A percentile compares a stretch with the other conserved stretches of the same genome.
Evolutionary conservation across 257 asterid species (phyloP).

Genomic region (Solanum ossicruentum): DNA sequence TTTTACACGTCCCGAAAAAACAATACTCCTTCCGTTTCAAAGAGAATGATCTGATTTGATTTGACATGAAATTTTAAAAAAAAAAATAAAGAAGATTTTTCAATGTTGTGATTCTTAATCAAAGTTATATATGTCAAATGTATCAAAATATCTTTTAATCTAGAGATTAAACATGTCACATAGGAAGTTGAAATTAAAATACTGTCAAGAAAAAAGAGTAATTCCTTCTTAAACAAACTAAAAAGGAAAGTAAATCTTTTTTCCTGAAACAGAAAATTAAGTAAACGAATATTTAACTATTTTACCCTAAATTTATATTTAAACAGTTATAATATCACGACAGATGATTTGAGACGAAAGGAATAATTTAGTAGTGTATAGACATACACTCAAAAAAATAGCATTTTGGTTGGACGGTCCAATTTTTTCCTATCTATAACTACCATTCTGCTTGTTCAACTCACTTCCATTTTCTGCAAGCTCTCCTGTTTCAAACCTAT

Average conservation of each 20-base stretch:
- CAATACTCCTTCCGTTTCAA: too few relatives aligned
- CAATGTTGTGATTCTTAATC: too few relatives aligned
- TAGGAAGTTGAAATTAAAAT: too few relatives aligned
- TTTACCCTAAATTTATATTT: not conserved
- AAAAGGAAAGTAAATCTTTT: too few relatives aligned
- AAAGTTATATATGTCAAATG: too few relatives aligned
- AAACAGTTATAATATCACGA: not conserved
- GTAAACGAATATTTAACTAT: not conserved
- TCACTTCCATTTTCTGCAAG: conserved; percentile 63
- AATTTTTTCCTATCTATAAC: conserved; percentile 33
- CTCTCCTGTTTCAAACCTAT: conserved; percentile 27
- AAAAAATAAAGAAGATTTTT: too few relatives aligned
- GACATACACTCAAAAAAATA: conserved; percentile 5
- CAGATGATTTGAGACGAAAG: not conserved
- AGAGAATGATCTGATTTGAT: too few relatives aligned
- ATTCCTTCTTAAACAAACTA: too few relatives aligned
- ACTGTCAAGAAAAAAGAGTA: too few relatives aligned
- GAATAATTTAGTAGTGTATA: not conserved
- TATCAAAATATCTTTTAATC: too few relatives aligned
- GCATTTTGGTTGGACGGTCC: conserved; percentile 26
- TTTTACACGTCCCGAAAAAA: not conserved
- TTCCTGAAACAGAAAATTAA: not conserved
- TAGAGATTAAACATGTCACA: too few relatives aligned
- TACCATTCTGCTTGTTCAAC: conserved; percentile 22
- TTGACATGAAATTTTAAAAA: too few relatives aligned